Percentiles rank a stretch among this genome's conserved stretches.
Conservation (phyloP, 1,139 yeast species). For the Pneumocystis oryctolagi region DNA sequence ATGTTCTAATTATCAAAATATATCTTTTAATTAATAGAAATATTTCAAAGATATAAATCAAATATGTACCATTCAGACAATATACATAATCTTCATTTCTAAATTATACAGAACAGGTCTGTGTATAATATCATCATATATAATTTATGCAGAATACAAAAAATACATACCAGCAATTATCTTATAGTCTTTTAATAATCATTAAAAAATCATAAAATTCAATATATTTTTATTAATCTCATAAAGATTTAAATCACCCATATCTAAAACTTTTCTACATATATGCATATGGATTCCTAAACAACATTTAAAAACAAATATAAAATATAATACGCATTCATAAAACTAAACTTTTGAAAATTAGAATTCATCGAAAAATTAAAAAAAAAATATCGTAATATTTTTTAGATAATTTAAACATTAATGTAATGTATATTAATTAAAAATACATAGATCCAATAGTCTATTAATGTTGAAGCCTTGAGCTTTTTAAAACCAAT, state of each 20-base stretch:
- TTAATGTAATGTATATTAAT: too few species aligned
- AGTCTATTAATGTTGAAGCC: too few species aligned
- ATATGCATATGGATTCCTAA: too few species aligned
- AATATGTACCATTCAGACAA: background rate
- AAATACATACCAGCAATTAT: background rate
- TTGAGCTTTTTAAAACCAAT: too few species aligned
- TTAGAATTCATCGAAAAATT: too few species aligned
- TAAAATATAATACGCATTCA: too few species aligned
- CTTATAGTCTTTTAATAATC: background rate
- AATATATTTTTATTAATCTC: background rate
- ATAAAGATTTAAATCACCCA: background rate
- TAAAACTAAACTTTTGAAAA: too few species aligned
- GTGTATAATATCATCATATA: background rate
- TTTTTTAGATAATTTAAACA: too few species aligned
- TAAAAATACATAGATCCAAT: too few species aligned
- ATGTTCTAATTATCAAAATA: background rate
- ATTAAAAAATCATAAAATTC: background rate
- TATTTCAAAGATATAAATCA: background rate
- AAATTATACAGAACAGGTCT: background rate
- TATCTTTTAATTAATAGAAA: background rate
- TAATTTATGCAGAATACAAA: background rate
- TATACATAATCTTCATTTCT: background rate
- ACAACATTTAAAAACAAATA: too few species aligned
- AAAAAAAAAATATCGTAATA: too few species aligned
- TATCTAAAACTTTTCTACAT: too few species aligned